These are phyloP conservation scores for Periconia digitata DNA, from an alignment of 2,329 filamentous ascomycete species.

Conservation along the genomic window DNA sequence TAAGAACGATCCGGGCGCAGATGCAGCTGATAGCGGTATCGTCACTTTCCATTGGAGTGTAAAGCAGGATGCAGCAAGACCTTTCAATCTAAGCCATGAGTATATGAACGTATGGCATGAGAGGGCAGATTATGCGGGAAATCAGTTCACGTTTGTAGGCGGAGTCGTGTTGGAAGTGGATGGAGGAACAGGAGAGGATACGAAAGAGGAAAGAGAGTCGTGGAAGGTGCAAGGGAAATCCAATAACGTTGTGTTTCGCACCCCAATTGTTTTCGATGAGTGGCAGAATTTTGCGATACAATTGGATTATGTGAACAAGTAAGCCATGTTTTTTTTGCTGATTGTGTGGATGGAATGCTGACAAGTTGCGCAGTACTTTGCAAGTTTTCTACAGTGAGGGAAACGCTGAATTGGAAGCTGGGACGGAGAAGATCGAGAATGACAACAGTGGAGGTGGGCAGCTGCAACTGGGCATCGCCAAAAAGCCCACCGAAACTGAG, in stretches of 20 bases:
- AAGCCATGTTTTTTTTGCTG: conserved; percentile 3
- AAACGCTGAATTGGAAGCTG: conserved; percentile 11
- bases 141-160: conserved; percentile 26
- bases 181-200: conserved; percentile 20
- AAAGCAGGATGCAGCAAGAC: conserved; percentile 13
- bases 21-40: conserved; percentile 22
- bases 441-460: conserved; percentile 29
- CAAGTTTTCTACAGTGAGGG: conserved; percentile 26
- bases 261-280: conserved; percentile 8
- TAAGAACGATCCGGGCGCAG: conserved; percentile 18
- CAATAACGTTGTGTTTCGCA: conserved; percentile 22
- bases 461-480: conserved; percentile 29
- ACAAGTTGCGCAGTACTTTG: conserved; percentile 20
- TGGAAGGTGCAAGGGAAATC: conserved; percentile 24
- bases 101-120: conserved; percentile 37
- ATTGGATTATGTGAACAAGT: conserved; percentile 25
- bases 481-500: conserved; percentile 32
- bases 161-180: conserved; percentile 23
- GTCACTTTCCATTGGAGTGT: conserved; percentile 33
- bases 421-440: conserved; percentile 18
- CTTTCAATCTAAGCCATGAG: conserved; percentile 29
- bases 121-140: conserved; percentile 24
- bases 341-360: neutral
- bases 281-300: conserved; percentile 34
- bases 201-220: conserved; percentile 16